Evolutionary conservation across 1,284 basidiomycete genomes (phyloP), one percentile per base, ranked within the genome.

Genomic region (Coriolopsis trogii): DNA sequence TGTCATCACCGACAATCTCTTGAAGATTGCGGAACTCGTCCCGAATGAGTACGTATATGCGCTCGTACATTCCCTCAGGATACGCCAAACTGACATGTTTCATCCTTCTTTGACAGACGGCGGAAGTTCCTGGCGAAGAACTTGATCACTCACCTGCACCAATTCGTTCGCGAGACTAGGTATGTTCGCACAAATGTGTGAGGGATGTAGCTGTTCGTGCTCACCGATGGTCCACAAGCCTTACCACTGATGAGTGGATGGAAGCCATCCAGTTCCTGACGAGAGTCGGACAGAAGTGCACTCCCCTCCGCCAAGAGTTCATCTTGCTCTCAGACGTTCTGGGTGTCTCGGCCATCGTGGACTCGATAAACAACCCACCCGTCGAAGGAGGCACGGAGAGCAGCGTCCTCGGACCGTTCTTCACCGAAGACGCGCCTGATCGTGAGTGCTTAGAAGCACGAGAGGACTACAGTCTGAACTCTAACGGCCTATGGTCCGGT

Each of bases 181-280:
- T 79, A 21, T 44, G 72, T 61, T 1, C n/a, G n/a, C n/a, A n/a
- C n/a, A n/a, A n/a, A n/a, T 33, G 34, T 33, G 5, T n/a, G 13
- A 25, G 16, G 12, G 8, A 13, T 24, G 3, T 28, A 6, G 37
- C 46, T 25, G n/a, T 46, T 16, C 26, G 20, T 30, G 29, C 20
- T 31, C 3, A 46, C 16, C 8, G 6, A 33, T 5, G 2, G 21
- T 23, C 20, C 23, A 15, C 12, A 37, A 82, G 82, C 51, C 68
- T 93, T 42, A 90, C 89, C 8, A 87, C 85, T 0, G 86, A 93
- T 7, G 92, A 95, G 73, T 95, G 93, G 92, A 87, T 90, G 84
- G 70, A 76, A 16, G 76, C 87, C 0, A 85, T 93, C 61, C 68
- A 87, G 54, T 93, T 93, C 72, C 73, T 94, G 58, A 93, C 89